phyloP scores from a whole-genome alignment of 2,329 filamentous ascomycete genomes.

The Bipolaris cookei region DNA sequence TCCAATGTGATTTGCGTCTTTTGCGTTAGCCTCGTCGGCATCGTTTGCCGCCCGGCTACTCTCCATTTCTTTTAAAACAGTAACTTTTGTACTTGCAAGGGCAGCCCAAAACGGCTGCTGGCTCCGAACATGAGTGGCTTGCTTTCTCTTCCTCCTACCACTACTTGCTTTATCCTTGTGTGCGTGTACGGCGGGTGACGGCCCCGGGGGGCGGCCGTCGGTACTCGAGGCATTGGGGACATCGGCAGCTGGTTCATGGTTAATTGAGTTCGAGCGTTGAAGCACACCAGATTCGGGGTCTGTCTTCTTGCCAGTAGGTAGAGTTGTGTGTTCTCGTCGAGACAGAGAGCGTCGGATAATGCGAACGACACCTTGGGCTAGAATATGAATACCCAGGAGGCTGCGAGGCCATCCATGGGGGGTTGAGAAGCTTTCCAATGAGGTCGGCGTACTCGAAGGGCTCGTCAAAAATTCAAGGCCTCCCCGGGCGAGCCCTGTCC shows the following conservation, averaged over 20 bases:
- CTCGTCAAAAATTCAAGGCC: slow-evolving; percentile 50
- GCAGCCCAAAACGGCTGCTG: slow-evolving; percentile 94
- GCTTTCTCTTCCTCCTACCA: slow-evolving; percentile 87
- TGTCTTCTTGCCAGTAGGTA: slow-evolving; percentile 49
- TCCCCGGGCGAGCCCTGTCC: slow-evolving; percentile 50
- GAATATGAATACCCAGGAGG: slow-evolving; percentile 74
- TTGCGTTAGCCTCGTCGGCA: slow-evolving; percentile 74
- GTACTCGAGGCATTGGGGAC: slow-evolving; percentile 52
- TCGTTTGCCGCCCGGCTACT: slow-evolving; percentile 78
- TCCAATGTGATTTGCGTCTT: slow-evolving; percentile 77
- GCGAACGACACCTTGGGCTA: slow-evolving; percentile 74
- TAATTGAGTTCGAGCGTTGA: slow-evolving; percentile 43
- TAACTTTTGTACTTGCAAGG: slow-evolving; percentile 93
- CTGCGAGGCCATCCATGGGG: slow-evolving; percentile 72
- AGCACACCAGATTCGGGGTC: slow-evolving; percentile 67
- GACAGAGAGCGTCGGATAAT: slow-evolving; percentile 63
- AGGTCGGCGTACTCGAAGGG: slow-evolving; percentile 45
- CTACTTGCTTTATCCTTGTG: slow-evolving; percentile 65
- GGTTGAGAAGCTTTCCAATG: slow-evolving; percentile 45
- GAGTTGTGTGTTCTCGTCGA: slow-evolving; percentile 43
- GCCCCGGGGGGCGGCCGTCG: slow-evolving; percentile 58
- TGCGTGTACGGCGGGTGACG: slow-evolving; percentile 59
- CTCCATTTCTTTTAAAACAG: slow-evolving; percentile 81
- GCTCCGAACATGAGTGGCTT: slow-evolving; percentile 87
- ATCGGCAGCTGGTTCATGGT: slow-evolving; percentile 58